phyloP scores from a whole-genome alignment of 805 yeast genomes.

The Candida pseudoglaebosa region DNA sequence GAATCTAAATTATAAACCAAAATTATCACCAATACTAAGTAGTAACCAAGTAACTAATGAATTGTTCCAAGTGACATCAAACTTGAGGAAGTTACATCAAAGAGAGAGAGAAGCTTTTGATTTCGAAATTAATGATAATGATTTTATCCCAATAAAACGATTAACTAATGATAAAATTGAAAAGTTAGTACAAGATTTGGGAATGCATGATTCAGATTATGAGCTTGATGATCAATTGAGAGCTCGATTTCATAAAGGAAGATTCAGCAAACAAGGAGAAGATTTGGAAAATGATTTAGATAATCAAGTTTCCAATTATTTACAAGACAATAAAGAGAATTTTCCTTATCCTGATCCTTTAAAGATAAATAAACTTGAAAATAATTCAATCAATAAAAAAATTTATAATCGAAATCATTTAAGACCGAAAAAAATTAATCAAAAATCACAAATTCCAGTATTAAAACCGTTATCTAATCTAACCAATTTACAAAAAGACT shows the following conservation, averaged over 20 bases:
- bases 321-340: conserved; percentile 32
- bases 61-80: conserved; percentile 29
- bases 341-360: conserved; percentile 23
- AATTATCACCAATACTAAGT: neutral
- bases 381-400: conserved; percentile 18
- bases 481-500: conserved; percentile 9
- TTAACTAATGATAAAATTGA: conserved; percentile 35
- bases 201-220: conserved; percentile 18
- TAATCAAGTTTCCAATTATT: conserved; percentile 22
- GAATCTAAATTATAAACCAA: neutral
- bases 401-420: conserved; percentile 17
- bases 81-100: conserved; percentile 13
- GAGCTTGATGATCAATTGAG: conserved; percentile 34
- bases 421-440: conserved; percentile 10
- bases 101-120: conserved; percentile 7
- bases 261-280: conserved; percentile 21
- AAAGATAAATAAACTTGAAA: conserved; percentile 13
- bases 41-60: conserved; percentile 18
- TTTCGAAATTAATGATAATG: conserved; percentile 11
- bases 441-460: conserved; percentile 20
- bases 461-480: conserved; percentile 23
- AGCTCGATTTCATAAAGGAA: conserved; percentile 31
- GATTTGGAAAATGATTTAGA: conserved; percentile 27
- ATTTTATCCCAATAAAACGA: conserved; percentile 14
- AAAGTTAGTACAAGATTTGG: conserved; percentile 31